Evolutionary conservation across 2,329 filamentous ascomycete species (phyloP).

Genomic region (Penicillium freii): DNA sequence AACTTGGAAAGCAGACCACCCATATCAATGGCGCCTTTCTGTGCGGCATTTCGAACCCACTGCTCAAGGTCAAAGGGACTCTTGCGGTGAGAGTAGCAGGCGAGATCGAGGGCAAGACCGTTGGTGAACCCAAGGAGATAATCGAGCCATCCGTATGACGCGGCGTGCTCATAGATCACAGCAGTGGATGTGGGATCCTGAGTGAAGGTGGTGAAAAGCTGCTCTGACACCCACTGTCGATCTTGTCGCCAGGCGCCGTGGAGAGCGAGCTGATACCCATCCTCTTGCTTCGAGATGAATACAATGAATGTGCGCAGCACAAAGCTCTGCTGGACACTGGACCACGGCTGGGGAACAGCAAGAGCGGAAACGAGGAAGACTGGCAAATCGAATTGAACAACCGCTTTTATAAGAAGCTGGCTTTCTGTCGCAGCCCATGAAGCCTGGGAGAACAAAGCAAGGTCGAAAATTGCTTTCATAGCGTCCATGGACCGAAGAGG

Average conservation of each 20-base stretch:
- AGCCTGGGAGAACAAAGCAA: slow-evolving; percentile 59
- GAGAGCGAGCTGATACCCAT: slow-evolving; percentile 82
- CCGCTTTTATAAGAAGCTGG: slow-evolving; percentile 58
- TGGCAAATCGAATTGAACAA: slow-evolving; percentile 55
- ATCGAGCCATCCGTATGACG: slow-evolving; percentile 80
- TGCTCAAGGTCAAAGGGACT: slow-evolving; percentile 74
- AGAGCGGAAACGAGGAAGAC: slow-evolving; percentile 53
- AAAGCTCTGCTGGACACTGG: slow-evolving; percentile 48
- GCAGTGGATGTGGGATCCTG: slow-evolving; percentile 65
- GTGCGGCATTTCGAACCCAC: slow-evolving; percentile 71
- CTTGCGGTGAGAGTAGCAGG: slow-evolving; percentile 78
- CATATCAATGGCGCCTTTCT: slow-evolving; percentile 65
- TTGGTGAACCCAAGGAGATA: slow-evolving; percentile 74
- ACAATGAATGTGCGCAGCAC: slow-evolving; percentile 64
- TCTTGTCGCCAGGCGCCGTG: slow-evolving; percentile 91
- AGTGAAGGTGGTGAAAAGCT: slow-evolving; percentile 75
- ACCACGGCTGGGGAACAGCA: slow-evolving; percentile 51
- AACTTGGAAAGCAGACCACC: slow-evolving; percentile 74
- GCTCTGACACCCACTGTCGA: slow-evolving; percentile 77
- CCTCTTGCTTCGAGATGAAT: slow-evolving; percentile 75
- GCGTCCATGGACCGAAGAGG: slow-evolving; percentile 87
- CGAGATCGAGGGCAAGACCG: slow-evolving; percentile 83
- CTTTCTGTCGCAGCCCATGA: slow-evolving; percentile 56
- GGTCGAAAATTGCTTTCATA: slow-evolving; percentile 64
- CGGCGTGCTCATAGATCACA: slow-evolving; percentile 73